phyloP scores from a whole-genome alignment of 1,284 basidiomycete species.

The Takashimella koratensis region DNA sequence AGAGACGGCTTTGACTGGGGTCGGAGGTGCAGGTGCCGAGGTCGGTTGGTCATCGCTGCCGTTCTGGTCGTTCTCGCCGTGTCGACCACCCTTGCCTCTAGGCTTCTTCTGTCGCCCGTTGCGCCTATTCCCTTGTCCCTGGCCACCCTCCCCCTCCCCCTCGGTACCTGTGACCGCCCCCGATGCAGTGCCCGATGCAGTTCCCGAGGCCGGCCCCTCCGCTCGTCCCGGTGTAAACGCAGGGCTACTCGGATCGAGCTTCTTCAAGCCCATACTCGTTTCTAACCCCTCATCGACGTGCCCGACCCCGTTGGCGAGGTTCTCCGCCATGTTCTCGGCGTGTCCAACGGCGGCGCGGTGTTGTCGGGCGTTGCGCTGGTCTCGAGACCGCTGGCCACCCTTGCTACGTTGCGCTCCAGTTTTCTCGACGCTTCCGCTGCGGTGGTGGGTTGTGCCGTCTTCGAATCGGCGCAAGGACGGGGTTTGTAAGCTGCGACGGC shows the following conservation, averaged over 20 bases:
- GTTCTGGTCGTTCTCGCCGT: not conserved
- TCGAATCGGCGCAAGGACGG: not conserved
- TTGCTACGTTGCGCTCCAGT: too few species aligned
- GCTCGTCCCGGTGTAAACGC: constrained; percentile 11
- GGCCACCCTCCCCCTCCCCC: not conserved
- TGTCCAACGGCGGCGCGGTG: not conserved
- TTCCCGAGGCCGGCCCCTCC: not conserved
- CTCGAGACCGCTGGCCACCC: not conserved
- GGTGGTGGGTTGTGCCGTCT: not conserved
- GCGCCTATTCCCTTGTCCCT: not conserved
- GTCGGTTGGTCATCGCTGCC: not conserved
- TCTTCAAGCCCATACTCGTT: not conserved
- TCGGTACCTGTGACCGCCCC: not conserved
- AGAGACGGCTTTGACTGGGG: constrained; percentile 7
- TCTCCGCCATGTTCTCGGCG: not conserved
- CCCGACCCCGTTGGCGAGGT: not conserved
- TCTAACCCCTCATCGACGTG: not conserved
- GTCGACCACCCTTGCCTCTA: not conserved
- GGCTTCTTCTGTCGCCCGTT: constrained; percentile 1
- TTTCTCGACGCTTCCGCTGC: not conserved
- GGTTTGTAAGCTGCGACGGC: not conserved
- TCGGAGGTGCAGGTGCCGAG: not conserved
- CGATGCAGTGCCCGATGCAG: not conserved
- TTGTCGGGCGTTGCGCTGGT: not conserved
- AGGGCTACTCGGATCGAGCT: constrained; percentile 9